phyloP scores from a whole-genome alignment of 495 filamentous ascomycete species.

The Daldinia decipiens region DNA sequence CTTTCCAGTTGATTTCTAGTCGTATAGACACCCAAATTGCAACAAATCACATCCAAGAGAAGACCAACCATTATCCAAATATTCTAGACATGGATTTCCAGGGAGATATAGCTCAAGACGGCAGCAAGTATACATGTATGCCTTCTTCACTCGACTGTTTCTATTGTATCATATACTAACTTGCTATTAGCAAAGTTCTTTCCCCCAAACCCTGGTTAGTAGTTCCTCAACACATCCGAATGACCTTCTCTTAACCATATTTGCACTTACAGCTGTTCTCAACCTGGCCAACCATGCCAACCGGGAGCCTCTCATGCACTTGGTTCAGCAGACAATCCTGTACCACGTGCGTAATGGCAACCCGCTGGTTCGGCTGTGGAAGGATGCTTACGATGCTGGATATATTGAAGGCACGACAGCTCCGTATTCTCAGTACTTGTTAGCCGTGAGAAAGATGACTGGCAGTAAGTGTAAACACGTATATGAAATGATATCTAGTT shows the following conservation, averaged over 20 bases:
- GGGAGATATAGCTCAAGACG: background rate
- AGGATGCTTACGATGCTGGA: conserved; percentile 13
- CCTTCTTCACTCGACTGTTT: background rate
- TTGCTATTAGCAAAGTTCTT: conserved; percentile 21
- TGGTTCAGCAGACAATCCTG: conserved; percentile 5
- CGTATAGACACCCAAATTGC: background rate
- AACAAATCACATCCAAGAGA: too few relatives aligned
- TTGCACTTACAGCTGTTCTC: background rate
- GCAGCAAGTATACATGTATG: conserved; percentile 17
- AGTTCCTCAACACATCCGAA: background rate
- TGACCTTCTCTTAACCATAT: background rate
- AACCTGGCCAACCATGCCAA: background rate
- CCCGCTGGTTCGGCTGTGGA: background rate
- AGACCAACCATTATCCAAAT: background rate
- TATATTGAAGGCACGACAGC: background rate
- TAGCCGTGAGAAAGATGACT: conserved; percentile 5
- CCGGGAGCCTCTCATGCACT: background rate
- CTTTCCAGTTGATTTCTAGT: background rate
- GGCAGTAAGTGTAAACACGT: conserved; percentile 17
- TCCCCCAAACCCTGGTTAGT: conserved; percentile 11
- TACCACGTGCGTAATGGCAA: background rate
- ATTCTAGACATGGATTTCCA: background rate
- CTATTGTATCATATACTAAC: conserved; percentile 8
- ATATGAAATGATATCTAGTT: background rate
- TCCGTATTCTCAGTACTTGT: conserved; percentile 7